A percentile compares a stretch with the other conserved stretches of the same genome.
These are phyloP conservation scores for sorghum (Sorghum bicolor) DNA, from an alignment of 176 grass and related monocot genomes.

Conservation along the genomic window Sorghum_bicolor_NCBIv3 NC_012872.2:5187501-5188000, in stretches of 20 bases:
- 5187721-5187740: constrained; percentile 72
- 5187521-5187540: constrained; percentile 76
- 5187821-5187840: constrained; percentile 71
- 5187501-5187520: constrained; percentile 68
- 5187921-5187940: constrained; percentile 49
- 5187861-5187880: constrained; percentile 69
- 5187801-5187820: constrained; percentile 67
- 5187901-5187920: constrained; percentile 65
- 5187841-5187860: constrained; percentile 72
- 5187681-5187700: not conserved
- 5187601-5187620: constrained; percentile 69
- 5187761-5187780: constrained; percentile 60
- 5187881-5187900: constrained; percentile 49
- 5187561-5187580: constrained; percentile 27
- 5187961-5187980: too few species aligned
- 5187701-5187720: constrained; percentile 7
- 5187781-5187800: constrained; percentile 38
- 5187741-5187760: constrained; percentile 66
- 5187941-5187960: constrained; percentile 59
- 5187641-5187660: constrained; percentile 46
- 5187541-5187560: constrained; percentile 47
- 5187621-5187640: constrained; percentile 68
- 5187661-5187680: constrained; percentile 41
- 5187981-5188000: too few species aligned
- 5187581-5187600: constrained; percentile 69